A percentile compares a stretch with the other conserved stretches of the same genome.
phyloP scores from a whole-genome alignment of 2,329 filamentous ascomycete species.

The Paramyrothecium sp. region DNA sequence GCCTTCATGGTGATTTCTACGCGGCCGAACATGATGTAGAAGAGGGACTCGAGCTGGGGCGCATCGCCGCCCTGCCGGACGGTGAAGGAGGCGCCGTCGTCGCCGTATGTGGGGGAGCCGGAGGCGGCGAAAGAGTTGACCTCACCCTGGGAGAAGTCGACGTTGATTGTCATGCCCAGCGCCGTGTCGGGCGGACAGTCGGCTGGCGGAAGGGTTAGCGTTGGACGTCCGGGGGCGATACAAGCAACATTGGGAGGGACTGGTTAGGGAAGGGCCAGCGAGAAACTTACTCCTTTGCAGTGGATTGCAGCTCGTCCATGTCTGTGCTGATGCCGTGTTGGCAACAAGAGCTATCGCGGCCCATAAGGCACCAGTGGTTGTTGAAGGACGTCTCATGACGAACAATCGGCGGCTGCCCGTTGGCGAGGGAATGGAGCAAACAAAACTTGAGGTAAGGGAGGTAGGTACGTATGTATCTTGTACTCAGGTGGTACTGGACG shows the following conservation, averaged over 20 bases:
- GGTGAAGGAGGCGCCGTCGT: constrained; percentile 78
- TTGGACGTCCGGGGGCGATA: not conserved
- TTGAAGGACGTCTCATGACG: constrained; percentile 18
- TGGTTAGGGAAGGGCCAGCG: not conserved
- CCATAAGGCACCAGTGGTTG: constrained; percentile 10
- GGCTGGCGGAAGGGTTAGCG: constrained; percentile 26
- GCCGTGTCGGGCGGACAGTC: constrained; percentile 75
- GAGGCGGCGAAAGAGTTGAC: constrained; percentile 77
- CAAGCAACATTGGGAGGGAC: constrained; percentile 4
- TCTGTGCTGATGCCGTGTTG: constrained; percentile 30
- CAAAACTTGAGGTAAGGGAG: constrained; percentile 5
- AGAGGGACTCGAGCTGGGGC: constrained; percentile 82
- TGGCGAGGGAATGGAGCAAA: constrained; percentile 6
- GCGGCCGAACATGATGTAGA: constrained; percentile 99
- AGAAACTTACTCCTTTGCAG: constrained; percentile 29
- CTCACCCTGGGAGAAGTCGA: constrained; percentile 77
- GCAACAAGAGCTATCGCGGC: constrained; percentile 19
- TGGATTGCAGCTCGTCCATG: constrained; percentile 39
- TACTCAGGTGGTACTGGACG: too few species aligned
- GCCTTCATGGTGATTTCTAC: constrained; percentile 84
- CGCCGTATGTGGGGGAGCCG: constrained; percentile 70
- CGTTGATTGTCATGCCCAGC: constrained; percentile 75
- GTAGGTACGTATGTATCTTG: too few species aligned
- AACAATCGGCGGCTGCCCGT: not conserved
- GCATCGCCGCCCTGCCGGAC: constrained; percentile 76